Conservation (phyloP, 768 basidiomycete genomes). For the Psilocybe subaeruginosa region DNA sequence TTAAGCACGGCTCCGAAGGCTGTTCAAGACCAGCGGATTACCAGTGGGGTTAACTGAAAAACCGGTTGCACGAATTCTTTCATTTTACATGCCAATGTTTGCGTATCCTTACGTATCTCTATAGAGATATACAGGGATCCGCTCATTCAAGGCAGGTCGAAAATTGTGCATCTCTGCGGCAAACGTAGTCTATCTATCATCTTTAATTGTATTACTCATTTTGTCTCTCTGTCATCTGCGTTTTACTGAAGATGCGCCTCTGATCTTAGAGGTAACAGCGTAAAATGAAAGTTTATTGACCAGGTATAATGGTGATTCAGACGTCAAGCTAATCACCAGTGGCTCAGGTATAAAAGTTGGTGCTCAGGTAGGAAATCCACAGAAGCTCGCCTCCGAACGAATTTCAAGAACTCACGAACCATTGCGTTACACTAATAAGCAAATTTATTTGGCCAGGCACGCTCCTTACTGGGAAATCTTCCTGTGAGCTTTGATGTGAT, state of each 20-base stretch:
- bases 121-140: too few relatives aligned
- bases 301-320: not conserved
- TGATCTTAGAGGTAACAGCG: not conserved
- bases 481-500: not conserved
- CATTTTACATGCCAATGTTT: too few relatives aligned
- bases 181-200: not conserved
- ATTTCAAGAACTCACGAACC: conserved; percentile 12
- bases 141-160: not conserved
- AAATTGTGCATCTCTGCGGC: not conserved
- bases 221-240: not conserved
- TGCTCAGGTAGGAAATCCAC: conserved; percentile 1
- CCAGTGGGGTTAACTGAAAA: too few relatives aligned
- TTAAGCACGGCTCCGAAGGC: too few relatives aligned
- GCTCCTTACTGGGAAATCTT: conserved; percentile 6
- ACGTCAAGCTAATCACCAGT: not conserved
- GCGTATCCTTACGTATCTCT: too few relatives aligned
- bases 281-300: conserved; percentile 5
- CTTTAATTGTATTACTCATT: not conserved
- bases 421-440: conserved; percentile 3
- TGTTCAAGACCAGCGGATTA: too few relatives aligned
- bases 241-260: conserved; percentile 1
- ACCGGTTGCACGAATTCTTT: too few relatives aligned
- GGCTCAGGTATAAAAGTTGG: not conserved
- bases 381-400: conserved; percentile 4
- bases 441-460: conserved; percentile 11